Percentiles rank a stretch among this genome's conserved stretches.
Evolutionary conservation across 2,329 filamentous ascomycete genomes (phyloP).

Genomic region (Incumbomyces delicatus): DNA sequence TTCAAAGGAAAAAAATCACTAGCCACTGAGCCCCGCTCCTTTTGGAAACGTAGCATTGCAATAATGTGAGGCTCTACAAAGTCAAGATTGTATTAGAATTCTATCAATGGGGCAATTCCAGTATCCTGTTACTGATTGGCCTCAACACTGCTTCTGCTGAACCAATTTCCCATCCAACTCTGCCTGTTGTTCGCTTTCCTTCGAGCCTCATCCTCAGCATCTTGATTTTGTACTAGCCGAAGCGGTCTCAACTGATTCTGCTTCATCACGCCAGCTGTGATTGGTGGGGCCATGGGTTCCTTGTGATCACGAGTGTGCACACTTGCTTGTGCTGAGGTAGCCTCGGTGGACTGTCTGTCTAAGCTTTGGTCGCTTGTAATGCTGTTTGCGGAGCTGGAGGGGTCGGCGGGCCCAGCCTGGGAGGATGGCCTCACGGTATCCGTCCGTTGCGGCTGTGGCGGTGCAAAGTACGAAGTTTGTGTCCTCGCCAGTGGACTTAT

Average conservation of each 20-base stretch:
- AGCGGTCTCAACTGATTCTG: slow-evolving; percentile 74
- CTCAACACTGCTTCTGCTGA: slow-evolving; percentile 24
- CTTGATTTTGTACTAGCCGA: slow-evolving; percentile 74
- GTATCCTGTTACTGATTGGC: slow-evolving; percentile 3
- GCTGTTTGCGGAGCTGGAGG: slow-evolving; percentile 56
- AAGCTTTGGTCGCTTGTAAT: slow-evolving; percentile 40
- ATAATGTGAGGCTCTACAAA: background rate
- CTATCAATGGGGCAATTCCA: slow-evolving; percentile 1
- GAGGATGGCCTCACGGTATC: slow-evolving; percentile 23
- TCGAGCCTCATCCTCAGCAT: slow-evolving; percentile 33
- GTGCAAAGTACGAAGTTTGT: slow-evolving; percentile 48
- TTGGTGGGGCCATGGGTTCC: background rate
- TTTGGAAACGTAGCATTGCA: background rate
- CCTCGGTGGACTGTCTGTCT: slow-evolving; percentile 36
- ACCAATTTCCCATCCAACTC: slow-evolving; percentile 37
- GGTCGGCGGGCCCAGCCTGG: slow-evolving; percentile 33
- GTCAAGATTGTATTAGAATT: slow-evolving; percentile 1
- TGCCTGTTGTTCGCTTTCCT: slow-evolving; percentile 35
- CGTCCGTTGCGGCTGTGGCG: slow-evolving; percentile 23
- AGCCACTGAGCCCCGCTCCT: background rate
- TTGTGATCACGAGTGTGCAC: slow-evolving; percentile 38
- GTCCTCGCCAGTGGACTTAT: slow-evolving; percentile 50
- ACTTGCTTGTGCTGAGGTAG: slow-evolving; percentile 35
- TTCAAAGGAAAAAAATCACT: too few species aligned
- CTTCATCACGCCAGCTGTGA: slow-evolving; percentile 42